Conservation (phyloP, 768 basidiomycete genomes). For the Panaeolus papilionaceus region DNA sequence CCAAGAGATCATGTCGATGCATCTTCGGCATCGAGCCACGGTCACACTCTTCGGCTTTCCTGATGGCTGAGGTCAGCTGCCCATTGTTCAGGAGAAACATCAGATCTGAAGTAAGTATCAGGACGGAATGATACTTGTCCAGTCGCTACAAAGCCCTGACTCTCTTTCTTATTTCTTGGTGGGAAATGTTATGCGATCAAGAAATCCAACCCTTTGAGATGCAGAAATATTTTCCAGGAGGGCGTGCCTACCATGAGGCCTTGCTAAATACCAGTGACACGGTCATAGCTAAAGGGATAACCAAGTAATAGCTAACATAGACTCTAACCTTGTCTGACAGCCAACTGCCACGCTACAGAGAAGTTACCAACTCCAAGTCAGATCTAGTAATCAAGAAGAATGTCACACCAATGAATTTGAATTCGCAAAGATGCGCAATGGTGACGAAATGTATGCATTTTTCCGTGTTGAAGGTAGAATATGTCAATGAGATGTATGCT, state of each 20-base stretch:
- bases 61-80: conserved; percentile 5
- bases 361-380: not conserved
- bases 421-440: conserved; percentile 3
- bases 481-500: conserved; percentile 24
- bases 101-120: not conserved
- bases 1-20: conserved; percentile 1
- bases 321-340: not conserved
- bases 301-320: not conserved
- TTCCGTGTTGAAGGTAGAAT: conserved; percentile 24
- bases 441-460: conserved; percentile 16
- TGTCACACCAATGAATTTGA: conserved; percentile 13
- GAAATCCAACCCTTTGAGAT: not conserved
- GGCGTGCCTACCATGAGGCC: conserved; percentile 5
- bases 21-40: not conserved
- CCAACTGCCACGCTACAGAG: not conserved
- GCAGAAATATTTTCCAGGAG: not conserved
- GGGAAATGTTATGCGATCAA: not conserved
- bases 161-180: not conserved
- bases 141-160: not conserved
- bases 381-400: conserved; percentile 8
- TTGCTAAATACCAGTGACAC: not conserved
- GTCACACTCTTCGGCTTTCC: not conserved
- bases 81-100: not conserved
- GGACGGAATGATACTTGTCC: not conserved
- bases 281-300: not conserved